These are phyloP conservation scores for Neohortaea acidophila DNA, from an alignment of 495 filamentous ascomycete genomes.

Conservation along the genomic window DNA sequence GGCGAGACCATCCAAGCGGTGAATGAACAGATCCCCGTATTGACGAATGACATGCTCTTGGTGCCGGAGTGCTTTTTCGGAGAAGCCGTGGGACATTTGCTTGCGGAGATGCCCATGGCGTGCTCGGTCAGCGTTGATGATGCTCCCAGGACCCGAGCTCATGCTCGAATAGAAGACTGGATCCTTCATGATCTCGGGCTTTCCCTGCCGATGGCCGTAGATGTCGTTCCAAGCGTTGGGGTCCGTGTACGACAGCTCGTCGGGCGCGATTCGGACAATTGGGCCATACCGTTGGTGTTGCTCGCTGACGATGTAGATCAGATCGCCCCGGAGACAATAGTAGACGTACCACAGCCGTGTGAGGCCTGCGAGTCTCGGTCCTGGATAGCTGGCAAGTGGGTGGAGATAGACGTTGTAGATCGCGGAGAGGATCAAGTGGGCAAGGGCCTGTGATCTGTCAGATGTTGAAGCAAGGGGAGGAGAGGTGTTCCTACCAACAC, in stretches of 20 bases:
- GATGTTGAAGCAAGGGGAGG: too few relatives aligned
- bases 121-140: too few relatives aligned
- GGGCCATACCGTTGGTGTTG: conserved; percentile 37
- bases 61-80: too few relatives aligned
- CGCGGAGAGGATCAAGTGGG: background rate
- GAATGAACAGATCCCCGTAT: too few relatives aligned
- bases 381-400: conserved; percentile 36
- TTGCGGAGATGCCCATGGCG: too few relatives aligned
- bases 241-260: conserved; percentile 35
- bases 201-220: conserved; percentile 18
- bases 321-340: conserved; percentile 23
- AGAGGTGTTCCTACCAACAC: too few relatives aligned
- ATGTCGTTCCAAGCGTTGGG: conserved; percentile 43
- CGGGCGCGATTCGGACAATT: conserved; percentile 38
- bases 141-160: too few relatives aligned
- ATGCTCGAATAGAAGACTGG: too few relatives aligned
- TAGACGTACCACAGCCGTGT: conserved; percentile 25
- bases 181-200: too few relatives aligned
- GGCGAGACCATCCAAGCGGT: too few relatives aligned
- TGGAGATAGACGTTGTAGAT: conserved; percentile 24
- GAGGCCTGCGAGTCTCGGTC: conserved; percentile 31
- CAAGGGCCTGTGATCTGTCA: background rate
- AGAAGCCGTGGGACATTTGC: too few relatives aligned
- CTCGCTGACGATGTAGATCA: conserved; percentile 27
- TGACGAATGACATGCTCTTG: too few relatives aligned